A percentile compares a stretch with the other conserved stretches of the same genome.
Conservation (phyloP, 179 eudicot genomes). For the Carnegiea gigantea region DNA sequence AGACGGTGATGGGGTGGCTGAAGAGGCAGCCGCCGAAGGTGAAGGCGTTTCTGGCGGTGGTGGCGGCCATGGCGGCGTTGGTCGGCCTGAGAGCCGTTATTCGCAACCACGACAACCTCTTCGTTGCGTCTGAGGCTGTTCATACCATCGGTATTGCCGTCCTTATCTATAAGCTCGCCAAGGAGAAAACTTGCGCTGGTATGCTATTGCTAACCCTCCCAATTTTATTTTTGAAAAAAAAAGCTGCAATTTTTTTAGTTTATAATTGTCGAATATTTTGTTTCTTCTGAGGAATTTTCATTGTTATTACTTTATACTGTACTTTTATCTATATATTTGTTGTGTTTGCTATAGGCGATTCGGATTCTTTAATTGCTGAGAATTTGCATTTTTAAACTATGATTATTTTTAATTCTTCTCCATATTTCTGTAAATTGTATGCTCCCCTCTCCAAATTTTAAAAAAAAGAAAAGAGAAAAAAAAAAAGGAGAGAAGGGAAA, state of each 20-base stretch:
- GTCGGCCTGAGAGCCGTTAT: constrained; percentile 55
- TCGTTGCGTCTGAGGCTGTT: constrained; percentile 73
- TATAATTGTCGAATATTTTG: not conserved
- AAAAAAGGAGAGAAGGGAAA: not conserved
- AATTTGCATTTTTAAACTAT: not conserved
- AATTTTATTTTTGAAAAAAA: not conserved
- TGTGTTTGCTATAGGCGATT: no score
- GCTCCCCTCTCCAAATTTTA: not conserved
- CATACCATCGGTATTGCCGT: constrained; percentile 66
- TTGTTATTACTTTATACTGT: no score
- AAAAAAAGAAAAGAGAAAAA: no score
- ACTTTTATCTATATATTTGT: no score
- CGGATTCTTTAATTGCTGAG: not conserved
- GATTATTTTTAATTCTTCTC: no score
- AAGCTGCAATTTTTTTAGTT: not conserved
- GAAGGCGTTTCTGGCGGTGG: constrained; percentile 64
- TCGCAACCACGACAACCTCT: constrained; percentile 73
- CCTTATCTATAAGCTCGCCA: constrained; percentile 65
- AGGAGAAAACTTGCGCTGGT: constrained; percentile 85
- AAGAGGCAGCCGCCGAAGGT: constrained; percentile 69
- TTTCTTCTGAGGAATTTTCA: not conserved
- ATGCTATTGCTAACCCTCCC: not conserved
- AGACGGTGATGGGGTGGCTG: constrained; percentile 47
- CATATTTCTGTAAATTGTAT: not conserved
- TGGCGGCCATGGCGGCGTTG: constrained; percentile 57